Conservation (phyloP, 2,329 filamentous ascomycete genomes). For the Triangularia verruculosa region DNA sequence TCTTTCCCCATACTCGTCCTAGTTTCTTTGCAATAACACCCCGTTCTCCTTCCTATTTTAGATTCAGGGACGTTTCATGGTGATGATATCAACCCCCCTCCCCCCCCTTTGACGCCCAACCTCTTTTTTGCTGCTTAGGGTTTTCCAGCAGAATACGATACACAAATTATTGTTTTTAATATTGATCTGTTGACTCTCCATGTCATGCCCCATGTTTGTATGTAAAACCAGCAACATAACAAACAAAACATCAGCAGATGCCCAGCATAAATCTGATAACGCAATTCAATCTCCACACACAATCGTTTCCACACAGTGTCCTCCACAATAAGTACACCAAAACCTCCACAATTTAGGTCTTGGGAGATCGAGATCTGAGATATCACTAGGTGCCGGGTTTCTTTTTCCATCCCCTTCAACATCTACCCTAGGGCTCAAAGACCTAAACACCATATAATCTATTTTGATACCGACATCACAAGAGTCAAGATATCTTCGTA, state of each 20-base stretch:
- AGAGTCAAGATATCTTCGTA: too few species aligned
- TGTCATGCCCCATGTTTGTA: not conserved
- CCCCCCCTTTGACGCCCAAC: not conserved
- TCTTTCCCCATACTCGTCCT: not conserved
- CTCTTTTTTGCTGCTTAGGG: too few species aligned
- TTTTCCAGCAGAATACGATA: not conserved
- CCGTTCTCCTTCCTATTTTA: not conserved
- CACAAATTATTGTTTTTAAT: not conserved
- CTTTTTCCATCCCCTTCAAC: not conserved
- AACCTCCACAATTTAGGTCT: not conserved
- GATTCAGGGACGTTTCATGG: not conserved
- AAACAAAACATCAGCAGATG: not conserved
- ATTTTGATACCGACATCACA: too few species aligned
- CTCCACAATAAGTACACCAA: not conserved
- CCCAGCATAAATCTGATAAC: not conserved
- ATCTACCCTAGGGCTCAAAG: not conserved
- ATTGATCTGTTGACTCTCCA: not conserved
- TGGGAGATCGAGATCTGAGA: not conserved
- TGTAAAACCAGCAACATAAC: not conserved
- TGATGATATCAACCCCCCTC: not conserved
- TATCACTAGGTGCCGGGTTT: not conserved
- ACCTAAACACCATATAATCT: too few species aligned
- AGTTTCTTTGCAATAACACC: not conserved
- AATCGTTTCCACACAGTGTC: not conserved
- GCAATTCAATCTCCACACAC: not conserved